Evolutionary conservation across 768 basidiomycete species (phyloP).

Genomic region (Boletus rubropictus): DNA sequence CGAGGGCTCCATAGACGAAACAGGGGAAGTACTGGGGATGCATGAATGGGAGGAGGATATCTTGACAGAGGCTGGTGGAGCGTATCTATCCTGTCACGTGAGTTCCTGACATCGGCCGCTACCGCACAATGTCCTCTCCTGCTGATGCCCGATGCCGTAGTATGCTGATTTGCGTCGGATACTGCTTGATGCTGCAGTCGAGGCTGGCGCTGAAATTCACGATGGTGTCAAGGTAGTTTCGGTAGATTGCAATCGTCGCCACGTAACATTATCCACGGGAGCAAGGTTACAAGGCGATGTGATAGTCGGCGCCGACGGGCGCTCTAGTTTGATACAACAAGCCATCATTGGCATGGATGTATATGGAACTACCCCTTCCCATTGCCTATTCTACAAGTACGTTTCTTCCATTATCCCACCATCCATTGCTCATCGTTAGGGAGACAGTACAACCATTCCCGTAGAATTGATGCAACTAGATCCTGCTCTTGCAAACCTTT

Average conservation of each 20-base stretch:
- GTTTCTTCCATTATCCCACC: constrained; percentile 2
- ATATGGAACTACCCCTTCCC: constrained; percentile 20
- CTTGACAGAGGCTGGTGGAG: constrained; percentile 43
- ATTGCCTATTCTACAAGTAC: constrained; percentile 43
- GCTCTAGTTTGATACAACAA: constrained; percentile 37
- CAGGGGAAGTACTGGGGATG: constrained; percentile 39
- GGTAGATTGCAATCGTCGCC: constrained; percentile 28
- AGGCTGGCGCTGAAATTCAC: constrained; percentile 44
- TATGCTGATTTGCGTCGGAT: constrained; percentile 48
- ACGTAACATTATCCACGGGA: constrained; percentile 38
- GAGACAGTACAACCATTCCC: constrained; percentile 37
- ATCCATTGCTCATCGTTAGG: not conserved
- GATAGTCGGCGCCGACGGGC: constrained; percentile 58
- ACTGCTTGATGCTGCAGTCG: constrained; percentile 41
- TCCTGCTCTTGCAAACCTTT: constrained; percentile 33
- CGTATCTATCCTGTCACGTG: constrained; percentile 47
- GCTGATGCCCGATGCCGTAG: constrained; percentile 26
- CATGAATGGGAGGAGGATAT: constrained; percentile 46
- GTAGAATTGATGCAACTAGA: constrained; percentile 37
- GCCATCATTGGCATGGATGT: constrained; percentile 31
- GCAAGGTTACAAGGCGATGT: constrained; percentile 44
- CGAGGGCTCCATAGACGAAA: constrained; percentile 34
- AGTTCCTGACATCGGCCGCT: constrained; percentile 10
- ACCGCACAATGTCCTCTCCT: not conserved
- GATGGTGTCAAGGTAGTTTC: constrained; percentile 37